Evolutionary conservation across 2,329 filamentous ascomycete species (phyloP), one percentile per base, ranked within the genome.

Genomic region (Cercospora sp.): DNA sequence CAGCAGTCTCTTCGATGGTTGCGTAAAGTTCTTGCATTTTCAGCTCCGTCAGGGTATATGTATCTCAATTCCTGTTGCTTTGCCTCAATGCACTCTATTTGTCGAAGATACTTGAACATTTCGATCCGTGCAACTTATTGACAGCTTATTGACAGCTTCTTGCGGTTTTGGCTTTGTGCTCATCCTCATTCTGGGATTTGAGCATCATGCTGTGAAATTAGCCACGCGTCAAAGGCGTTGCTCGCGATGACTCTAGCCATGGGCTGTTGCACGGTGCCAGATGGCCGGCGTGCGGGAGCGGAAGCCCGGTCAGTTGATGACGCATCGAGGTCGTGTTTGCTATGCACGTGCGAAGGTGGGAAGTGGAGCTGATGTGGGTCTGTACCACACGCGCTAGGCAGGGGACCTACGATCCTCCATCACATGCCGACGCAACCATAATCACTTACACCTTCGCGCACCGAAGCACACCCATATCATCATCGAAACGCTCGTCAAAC

Each of bases 11-110:
- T 65, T 65, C 62, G 24, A 65, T 65, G 8, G 34, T 45, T 16
- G 62, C 40, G 53, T 65, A 65, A 18, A 59, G 51, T 24, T 65
- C 53, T 59, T 65, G 62, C 62, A 65, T 65, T 9, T 59, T 59
- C n/a, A 34, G 26, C n/a, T 59, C 16, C 6, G 28, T 37, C 8
- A 34, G 30, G 9, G 28, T 5, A 7, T 21, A n/a, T 8, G 1
- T 21, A 1, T 30, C 37, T n/a, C 26, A 10, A 34, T 32, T 18
- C 3, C 24, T 58, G 30, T 3, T n/a, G 28, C 53, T 30, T 21
- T 30, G 26, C 51, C 21, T 51, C 45, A 8, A 2, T 51, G 10
- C 21, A 12, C 3, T 55, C 24, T 28, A 10, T 28, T n/a, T 8
- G 9, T 30, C 13, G 12, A 16, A 7, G 24, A 8, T 26, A 2